A percentile compares a stretch with the other conserved stretches of the same genome.
Evolutionary conservation across 176 grass and related monocot species (phyloP).

Genomic region (Avena eriantha): DNA sequence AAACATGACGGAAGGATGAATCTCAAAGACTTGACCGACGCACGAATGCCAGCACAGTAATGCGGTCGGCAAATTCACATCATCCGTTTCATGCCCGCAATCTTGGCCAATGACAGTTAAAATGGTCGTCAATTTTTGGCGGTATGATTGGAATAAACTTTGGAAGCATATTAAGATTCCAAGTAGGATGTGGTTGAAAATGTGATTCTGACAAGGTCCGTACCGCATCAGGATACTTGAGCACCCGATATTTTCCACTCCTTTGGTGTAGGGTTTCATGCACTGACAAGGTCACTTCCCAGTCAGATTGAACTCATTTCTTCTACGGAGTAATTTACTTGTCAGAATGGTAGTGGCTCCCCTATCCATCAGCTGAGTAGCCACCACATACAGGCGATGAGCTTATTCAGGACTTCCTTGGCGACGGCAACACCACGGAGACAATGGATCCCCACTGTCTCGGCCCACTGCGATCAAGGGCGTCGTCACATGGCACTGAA

Average conservation of each 20-base stretch:
- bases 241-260: constrained; percentile 31
- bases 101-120: constrained; percentile 26
- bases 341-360: not conserved
- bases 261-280: constrained; percentile 23
- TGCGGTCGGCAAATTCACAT: not conserved
- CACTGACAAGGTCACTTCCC: not conserved
- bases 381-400: constrained; percentile 11
- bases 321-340: constrained; percentile 12
- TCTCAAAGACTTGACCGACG: not conserved
- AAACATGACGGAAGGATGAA: not conserved
- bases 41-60: not conserved
- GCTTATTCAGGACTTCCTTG: not conserved
- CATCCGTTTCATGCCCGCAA: constrained; percentile 7
- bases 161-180: constrained; percentile 35
- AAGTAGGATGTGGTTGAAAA: not conserved
- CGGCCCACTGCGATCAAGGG: not conserved
- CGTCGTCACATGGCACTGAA: not conserved
- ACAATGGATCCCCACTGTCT: not conserved
- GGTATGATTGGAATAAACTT: constrained; percentile 34
- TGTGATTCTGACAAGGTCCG: constrained; percentile 24
- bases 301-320: constrained; percentile 9
- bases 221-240: constrained; percentile 23
- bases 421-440: not conserved
- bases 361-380: constrained; percentile 19
- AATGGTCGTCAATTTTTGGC: not conserved